Conservation (phyloP, 768 basidiomycete species). For the Chalciporus pseudorubinellus region DNA sequence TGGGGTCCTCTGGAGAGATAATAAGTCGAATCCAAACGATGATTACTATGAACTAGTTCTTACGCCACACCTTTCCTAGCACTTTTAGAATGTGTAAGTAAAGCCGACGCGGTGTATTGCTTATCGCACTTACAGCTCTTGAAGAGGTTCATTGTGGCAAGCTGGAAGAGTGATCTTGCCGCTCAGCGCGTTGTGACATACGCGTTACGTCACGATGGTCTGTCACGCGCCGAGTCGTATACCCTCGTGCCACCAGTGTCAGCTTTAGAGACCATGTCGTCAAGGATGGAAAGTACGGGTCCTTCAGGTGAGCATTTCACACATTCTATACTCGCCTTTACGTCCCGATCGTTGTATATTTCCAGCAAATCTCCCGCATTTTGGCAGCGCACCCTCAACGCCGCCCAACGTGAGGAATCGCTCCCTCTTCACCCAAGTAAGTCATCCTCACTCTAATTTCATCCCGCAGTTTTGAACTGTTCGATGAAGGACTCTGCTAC, state of each 20-base stretch:
- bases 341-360: not conserved
- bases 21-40: constrained; percentile 22
- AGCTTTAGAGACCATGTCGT: not conserved
- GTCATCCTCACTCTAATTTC: not conserved
- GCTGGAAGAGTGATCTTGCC: constrained; percentile 14
- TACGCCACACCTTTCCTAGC: constrained; percentile 93
- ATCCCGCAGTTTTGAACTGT: not conserved
- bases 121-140: constrained; percentile 57
- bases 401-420: constrained; percentile 14
- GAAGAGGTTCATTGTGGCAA: constrained; percentile 76
- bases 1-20: constrained; percentile 72
- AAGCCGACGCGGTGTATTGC: constrained; percentile 2
- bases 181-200: constrained; percentile 19
- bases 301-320: constrained; percentile 7
- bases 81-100: constrained; percentile 48
- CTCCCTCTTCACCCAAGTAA: constrained; percentile 12
- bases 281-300: constrained; percentile 10
- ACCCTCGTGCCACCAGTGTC: too few relatives aligned
- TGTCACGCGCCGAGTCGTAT: too few relatives aligned
- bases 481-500: constrained; percentile 13
- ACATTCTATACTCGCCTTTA: not conserved
- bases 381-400: constrained; percentile 6
- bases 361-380: constrained; percentile 4
- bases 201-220: constrained; percentile 26
- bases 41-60: constrained; percentile 36